These are phyloP conservation scores for Drechslerella dactyloides DNA, from an alignment of 2,329 filamentous ascomycete species.

Conservation along the genomic window DNA sequence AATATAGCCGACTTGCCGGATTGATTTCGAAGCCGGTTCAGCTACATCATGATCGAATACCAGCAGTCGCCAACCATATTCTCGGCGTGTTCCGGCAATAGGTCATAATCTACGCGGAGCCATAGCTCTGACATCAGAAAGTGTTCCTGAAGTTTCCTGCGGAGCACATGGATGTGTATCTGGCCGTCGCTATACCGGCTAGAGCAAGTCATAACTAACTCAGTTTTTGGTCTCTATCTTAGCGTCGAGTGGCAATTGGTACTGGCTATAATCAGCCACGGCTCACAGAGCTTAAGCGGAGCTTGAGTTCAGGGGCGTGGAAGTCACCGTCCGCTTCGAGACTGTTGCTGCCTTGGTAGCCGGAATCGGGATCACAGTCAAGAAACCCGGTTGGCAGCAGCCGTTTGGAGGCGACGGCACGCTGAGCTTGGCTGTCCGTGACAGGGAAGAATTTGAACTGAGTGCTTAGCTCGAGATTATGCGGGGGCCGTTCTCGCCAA, in stretches of 20 bases:
- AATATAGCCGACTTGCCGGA: not conserved
- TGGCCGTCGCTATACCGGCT: constrained; percentile 36
- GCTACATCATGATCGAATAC: constrained; percentile 5
- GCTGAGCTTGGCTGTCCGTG: constrained; percentile 4
- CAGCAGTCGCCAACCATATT: constrained; percentile 4
- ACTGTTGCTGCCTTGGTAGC: not conserved
- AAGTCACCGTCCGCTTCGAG: constrained; percentile 36
- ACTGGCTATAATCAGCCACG: constrained; percentile 15
- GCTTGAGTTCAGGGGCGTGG: constrained; percentile 11
- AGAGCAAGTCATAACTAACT: constrained; percentile 43
- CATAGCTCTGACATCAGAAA: constrained; percentile 5
- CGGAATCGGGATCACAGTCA: not conserved
- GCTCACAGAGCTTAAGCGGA: constrained; percentile 14
- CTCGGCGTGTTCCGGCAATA: not conserved
- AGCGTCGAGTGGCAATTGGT: constrained; percentile 17
- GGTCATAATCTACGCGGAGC: too few species aligned
- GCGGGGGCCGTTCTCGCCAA: not conserved
- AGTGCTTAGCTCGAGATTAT: not conserved
- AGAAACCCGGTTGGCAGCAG: constrained; percentile 8
- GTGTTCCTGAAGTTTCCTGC: constrained; percentile 38
- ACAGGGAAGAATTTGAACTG: not conserved
- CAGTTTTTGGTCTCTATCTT: constrained; percentile 23
- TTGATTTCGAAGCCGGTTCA: constrained; percentile 19
- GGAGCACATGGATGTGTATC: constrained; percentile 14
- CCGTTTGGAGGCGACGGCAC: constrained; percentile 8